A percentile compares a stretch with the other conserved stretches of the same genome.
Evolutionary conservation across 371 early-diverging fungal genomes (phyloP).

Genomic region (Actinomucor elegans): DNA sequence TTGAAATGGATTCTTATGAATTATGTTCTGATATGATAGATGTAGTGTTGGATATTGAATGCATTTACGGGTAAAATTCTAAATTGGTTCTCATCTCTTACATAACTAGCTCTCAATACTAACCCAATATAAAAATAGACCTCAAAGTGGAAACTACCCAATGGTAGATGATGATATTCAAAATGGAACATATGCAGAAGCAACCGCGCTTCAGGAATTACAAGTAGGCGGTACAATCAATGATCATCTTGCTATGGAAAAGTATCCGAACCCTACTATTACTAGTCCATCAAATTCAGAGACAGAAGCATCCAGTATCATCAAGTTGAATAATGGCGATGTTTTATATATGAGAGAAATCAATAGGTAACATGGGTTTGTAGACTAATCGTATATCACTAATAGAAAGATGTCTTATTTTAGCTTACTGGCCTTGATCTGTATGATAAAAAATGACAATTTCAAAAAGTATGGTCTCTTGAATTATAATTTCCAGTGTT

Average conservation of each 20-base stretch:
- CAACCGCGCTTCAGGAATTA: background rate
- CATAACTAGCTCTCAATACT: background rate
- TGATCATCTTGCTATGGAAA: background rate
- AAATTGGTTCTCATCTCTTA: too few relatives aligned
- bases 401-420: too few relatives aligned
- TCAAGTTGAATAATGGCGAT: slow-evolving; percentile 78
- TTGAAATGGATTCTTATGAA: slow-evolving; percentile 88
- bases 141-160: slow-evolving; percentile 13
- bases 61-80: slow-evolving; percentile 77
- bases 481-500: slow-evolving; percentile 83
- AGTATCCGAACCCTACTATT: background rate
- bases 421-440: slow-evolving; percentile 75
- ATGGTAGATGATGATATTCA: background rate
- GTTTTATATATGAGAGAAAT: slow-evolving; percentile 79
- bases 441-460: slow-evolving; percentile 78
- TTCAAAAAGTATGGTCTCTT: slow-evolving; percentile 85
- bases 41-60: slow-evolving; percentile 81
- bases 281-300: slow-evolving; percentile 2
- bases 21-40: slow-evolving; percentile 94
- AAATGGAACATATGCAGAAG: background rate
- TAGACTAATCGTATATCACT: too few relatives aligned
- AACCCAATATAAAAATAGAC: background rate
- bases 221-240: background rate
- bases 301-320: slow-evolving; percentile 49
- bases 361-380: too few relatives aligned